Evolutionary conservation across 2,329 filamentous ascomycete species (phyloP), one percentile per base, ranked within the genome.

Genomic region (Sphaerulina populicola): DNA sequence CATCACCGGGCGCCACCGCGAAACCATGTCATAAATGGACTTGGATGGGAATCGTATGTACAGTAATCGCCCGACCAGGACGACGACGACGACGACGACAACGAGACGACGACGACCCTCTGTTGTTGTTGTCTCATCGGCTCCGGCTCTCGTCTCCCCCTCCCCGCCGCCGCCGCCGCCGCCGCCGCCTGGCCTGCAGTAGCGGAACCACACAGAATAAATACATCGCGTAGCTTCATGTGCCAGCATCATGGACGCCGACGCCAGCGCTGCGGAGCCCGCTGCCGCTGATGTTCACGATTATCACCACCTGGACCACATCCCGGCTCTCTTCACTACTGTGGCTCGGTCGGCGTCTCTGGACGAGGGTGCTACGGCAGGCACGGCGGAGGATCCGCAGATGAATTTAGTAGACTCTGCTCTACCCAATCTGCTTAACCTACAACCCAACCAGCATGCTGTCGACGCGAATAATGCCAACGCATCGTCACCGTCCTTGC

Each of bases 401-500:
- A 44, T 33, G 41, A 44, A 44, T 18, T 14, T 27, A 33, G 27
- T 44, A 15, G 31, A 35, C 12, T 35, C 31, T 35, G 12, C 31
- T 35, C 31, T 35, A n/a, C 31, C 31, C 31, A 35, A 35, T n/a
- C 31, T 35, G 31, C 31, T 35, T 6, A 35, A 35, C 31, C 18
- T 12, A 41, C 39, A 12, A 27, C 44, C 33, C 31, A 35, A 37
- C 35, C 44, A 47, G 37, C 44, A 35, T 47, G 44, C 36, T 12
- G 12, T 33, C 10, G 9, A 12, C 31, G 14, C 38, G 36, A 48
- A 42, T 41, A 48, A 42, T 41, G 37, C 30, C 46, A 48, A 9
- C 46, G 30, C 46, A 42, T 42, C 36, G 29, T 30, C 46, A 48
- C 46, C 37, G 46, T 35, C 46, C 29, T 48, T 41, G 31, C 31